These are phyloP conservation scores for Tolypocladium ovalisporum DNA, from an alignment of 2,329 filamentous ascomycete species.

Conservation along the genomic window DNA sequence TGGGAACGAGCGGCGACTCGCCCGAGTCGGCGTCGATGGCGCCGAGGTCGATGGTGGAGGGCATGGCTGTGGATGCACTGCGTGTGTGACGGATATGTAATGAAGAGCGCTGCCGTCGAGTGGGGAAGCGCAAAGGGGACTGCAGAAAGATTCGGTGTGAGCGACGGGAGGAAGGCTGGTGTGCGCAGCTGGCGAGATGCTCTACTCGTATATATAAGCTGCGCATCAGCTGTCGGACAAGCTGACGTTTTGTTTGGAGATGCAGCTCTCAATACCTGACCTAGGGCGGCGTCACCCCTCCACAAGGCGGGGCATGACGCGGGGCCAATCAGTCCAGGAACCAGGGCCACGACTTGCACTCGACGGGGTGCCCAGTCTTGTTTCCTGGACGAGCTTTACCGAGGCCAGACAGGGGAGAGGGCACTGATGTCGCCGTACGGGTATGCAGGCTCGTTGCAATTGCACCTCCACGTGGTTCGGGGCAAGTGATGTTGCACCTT, in stretches of 20 bases:
- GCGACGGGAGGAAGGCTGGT: neutral
- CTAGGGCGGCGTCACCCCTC: neutral
- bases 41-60: neutral
- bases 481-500: too few relatives aligned
- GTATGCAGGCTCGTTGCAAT: neutral
- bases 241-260: neutral
- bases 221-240: neutral
- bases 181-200: neutral
- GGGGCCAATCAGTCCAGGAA: neutral
- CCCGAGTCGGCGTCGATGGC: neutral
- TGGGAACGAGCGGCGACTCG: neutral
- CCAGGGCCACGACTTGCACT: neutral
- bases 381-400: neutral
- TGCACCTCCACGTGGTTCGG: neutral
- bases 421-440: neutral
- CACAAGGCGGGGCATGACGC: neutral
- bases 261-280: neutral
- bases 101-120: neutral
- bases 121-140: neutral
- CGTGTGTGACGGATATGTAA: neutral
- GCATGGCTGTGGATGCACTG: neutral
- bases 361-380: neutral
- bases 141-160: neutral
- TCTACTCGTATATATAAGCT: neutral
- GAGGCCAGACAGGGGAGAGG: neutral